Conservation (phyloP, 2,329 filamentous ascomycete species). For the Lachnellula occidentalis region DNA sequence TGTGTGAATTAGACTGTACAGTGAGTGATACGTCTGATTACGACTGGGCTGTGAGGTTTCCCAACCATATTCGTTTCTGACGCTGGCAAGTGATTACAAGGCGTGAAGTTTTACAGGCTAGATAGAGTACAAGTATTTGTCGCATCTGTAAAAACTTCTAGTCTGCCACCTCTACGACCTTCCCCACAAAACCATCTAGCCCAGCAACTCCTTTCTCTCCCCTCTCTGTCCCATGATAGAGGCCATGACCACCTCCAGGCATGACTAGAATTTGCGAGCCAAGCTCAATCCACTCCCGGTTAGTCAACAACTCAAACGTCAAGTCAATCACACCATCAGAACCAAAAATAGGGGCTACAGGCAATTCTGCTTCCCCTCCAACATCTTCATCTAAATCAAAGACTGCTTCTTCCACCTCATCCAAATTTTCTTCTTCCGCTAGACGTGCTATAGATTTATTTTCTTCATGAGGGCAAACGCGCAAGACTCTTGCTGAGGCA, state of each 20-base stretch:
- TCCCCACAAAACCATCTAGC: slow-evolving; percentile 68
- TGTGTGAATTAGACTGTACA: neutral
- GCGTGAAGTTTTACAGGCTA: too few species aligned
- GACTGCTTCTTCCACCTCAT: slow-evolving; percentile 39
- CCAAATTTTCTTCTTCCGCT: slow-evolving; percentile 2
- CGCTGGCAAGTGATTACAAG: too few species aligned
- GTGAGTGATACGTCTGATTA: too few species aligned
- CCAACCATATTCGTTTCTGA: too few species aligned
- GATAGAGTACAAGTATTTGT: too few species aligned
- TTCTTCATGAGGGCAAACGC: slow-evolving; percentile 33
- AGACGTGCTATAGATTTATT: slow-evolving; percentile 14
- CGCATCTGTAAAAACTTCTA: slow-evolving; percentile 27
- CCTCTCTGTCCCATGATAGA: slow-evolving; percentile 49
- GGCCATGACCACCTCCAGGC: slow-evolving; percentile 61
- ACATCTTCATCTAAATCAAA: slow-evolving; percentile 50
- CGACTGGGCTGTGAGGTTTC: too few species aligned
- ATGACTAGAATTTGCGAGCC: slow-evolving; percentile 66
- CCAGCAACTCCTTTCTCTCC: slow-evolving; percentile 51
- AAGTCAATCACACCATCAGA: slow-evolving; percentile 42
- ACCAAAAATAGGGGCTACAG: slow-evolving; percentile 33
- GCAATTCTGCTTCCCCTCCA: slow-evolving; percentile 22
- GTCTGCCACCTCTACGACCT: slow-evolving; percentile 56
- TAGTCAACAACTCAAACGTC: slow-evolving; percentile 62
- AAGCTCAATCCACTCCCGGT: slow-evolving; percentile 67
- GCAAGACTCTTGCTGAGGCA: slow-evolving; percentile 69